phyloP scores from a whole-genome alignment of 2,329 filamentous ascomycete genomes.

The Xylariaceae sp. region DNA sequence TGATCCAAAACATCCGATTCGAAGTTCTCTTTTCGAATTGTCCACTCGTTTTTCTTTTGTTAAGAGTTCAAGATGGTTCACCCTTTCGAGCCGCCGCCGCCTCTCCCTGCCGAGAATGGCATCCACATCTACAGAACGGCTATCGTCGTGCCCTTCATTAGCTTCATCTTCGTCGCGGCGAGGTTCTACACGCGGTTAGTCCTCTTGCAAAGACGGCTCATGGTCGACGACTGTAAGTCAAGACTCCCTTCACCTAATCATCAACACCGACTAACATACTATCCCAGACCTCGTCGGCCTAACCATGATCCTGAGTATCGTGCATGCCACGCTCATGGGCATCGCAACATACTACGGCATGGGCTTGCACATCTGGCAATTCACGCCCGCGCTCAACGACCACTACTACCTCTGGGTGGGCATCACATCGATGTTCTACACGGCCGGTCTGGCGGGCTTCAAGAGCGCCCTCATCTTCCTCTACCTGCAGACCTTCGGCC shows the following conservation, averaged over 20 bases:
- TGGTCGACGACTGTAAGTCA: constrained; percentile 29
- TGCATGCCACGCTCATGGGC: constrained; percentile 27
- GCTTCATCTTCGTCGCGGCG: constrained; percentile 26
- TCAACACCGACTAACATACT: not conserved
- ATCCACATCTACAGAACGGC: constrained; percentile 28
- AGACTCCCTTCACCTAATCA: no score
- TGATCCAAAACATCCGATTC: not conserved
- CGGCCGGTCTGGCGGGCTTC: constrained; percentile 29
- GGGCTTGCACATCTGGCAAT: constrained; percentile 32
- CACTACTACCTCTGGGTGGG: constrained; percentile 32
- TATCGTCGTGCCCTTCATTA: constrained; percentile 29
- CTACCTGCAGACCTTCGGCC: constrained; percentile 30
- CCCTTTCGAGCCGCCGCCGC: constrained; percentile 14
- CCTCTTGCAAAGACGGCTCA: constrained; percentile 20
- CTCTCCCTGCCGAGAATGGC: constrained; percentile 28
- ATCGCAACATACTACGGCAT: constrained; percentile 30
- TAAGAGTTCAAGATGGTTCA: constrained; percentile 4
- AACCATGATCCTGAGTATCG: constrained; percentile 28
- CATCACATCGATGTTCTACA: constrained; percentile 31
- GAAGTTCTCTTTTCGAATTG: constrained; percentile 1
- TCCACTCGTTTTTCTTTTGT: constrained; percentile 2
- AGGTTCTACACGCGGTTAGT: constrained; percentile 28
- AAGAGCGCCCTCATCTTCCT: constrained; percentile 29
- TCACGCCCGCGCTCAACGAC: constrained; percentile 27
- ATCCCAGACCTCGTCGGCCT: constrained; percentile 25